Evolutionary conservation across 2,329 filamentous ascomycete species (phyloP), one percentile per base, ranked within the genome.

Genomic region (Fusarium buharicum): DNA sequence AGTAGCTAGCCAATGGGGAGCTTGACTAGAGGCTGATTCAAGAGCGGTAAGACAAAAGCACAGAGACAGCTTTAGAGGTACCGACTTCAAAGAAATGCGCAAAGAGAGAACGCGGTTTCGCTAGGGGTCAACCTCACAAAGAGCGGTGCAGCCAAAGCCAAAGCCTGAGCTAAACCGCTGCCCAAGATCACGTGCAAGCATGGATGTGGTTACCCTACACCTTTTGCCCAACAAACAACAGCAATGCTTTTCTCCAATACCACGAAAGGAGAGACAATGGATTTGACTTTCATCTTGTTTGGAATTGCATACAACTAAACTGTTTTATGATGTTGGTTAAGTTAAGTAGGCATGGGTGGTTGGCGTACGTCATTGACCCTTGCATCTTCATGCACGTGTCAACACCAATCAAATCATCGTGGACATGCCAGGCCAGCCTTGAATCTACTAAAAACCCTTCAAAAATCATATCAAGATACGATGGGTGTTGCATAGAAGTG

Each of bases 111-210:
- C 57, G 59, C 62, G 36, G 40, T 65, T 46, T 64, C 50, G 45
- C 56, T 48, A 65, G 62, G 62, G 61, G 52, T 62, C 52, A 50
- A 65, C 37, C 50, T 57, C 36, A 38, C 55, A 65, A 65, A 57
- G 49, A 63, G 59, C 59, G 59, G 59, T 63, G 59, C 59, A 62
- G 43, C 54, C 58, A 53, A 56, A 28, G 27, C 27, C 27, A 28
- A 24, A 8, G 27, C 28, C 34, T 55, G 18, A 30, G 51, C 30
- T 24, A 28, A 55, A 12, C 20, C 30, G 40, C 34, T 47, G 56
- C 14, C 45, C 43, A 46, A 44, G 44, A 37, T 63, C 59, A 63
- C 59, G 59, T 63, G 59, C 4, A 39, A 2, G 12, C 3, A 4
- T 24, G n/a, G 20, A 43, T 24, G 0, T 1, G 4, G 13, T 3